A percentile compares a stretch with the other conserved stretches of the same genome.
Conservation (phyloP, 1,139 yeast species). For the Kodamaea derodonti region DNA sequence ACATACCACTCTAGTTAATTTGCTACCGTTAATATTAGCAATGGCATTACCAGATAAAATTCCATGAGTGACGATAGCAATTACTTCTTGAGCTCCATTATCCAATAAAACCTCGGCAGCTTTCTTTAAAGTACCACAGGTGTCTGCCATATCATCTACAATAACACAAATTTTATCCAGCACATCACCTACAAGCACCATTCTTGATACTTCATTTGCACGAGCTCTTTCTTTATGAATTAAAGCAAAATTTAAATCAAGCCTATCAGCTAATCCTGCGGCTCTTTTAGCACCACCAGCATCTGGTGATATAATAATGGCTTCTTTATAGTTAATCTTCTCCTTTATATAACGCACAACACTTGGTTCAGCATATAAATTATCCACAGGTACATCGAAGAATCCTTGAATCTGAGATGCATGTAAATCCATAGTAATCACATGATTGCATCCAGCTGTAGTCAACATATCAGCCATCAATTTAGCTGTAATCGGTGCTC, state of each 20-base stretch:
- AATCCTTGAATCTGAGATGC: slow-evolving; percentile 98
- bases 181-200: slow-evolving; percentile 98
- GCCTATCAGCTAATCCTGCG: slow-evolving; percentile 88
- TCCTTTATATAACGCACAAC: slow-evolving; percentile 86
- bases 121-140: slow-evolving; percentile 94
- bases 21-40: slow-evolving; percentile 74
- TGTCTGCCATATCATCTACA: slow-evolving; percentile 98
- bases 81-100: slow-evolving; percentile 78
- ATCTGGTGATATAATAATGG: slow-evolving; percentile 91
- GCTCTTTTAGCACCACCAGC: slow-evolving; percentile 99
- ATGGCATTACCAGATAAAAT: slow-evolving; percentile 87
- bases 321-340: slow-evolving; percentile 55
- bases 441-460: slow-evolving; percentile 96
- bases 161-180: slow-evolving; percentile 80
- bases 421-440: slow-evolving; percentile 95
- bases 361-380: slow-evolving; percentile 92
- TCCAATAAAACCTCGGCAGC: slow-evolving; percentile 88
- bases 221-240: slow-evolving; percentile 95
- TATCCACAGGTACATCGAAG: slow-evolving; percentile 94
- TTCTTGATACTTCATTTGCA: slow-evolving; percentile 89
- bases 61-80: slow-evolving; percentile 96
- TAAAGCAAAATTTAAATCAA: slow-evolving; percentile 90
- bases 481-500: slow-evolving; percentile 98
- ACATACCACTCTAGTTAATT: slow-evolving; percentile 77
- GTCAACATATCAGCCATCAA: slow-evolving; percentile 92